phyloP scores from a whole-genome alignment of 2,329 filamentous ascomycete species.

The Taxawa tesnikishii region DNA sequence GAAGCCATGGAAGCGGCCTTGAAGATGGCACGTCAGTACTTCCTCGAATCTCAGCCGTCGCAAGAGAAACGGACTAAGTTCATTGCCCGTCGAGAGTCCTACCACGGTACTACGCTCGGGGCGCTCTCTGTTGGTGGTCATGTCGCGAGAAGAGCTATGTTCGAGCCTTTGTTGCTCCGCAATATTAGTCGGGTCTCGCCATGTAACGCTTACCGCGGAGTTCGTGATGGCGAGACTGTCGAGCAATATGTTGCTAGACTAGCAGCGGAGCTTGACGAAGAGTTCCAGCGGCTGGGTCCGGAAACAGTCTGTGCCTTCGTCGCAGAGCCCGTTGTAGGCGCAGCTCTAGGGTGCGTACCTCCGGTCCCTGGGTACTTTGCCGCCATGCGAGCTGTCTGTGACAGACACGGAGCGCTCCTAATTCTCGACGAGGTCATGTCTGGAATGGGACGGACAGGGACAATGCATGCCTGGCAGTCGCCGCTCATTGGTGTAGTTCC shows the following conservation, averaged over 20 bases:
- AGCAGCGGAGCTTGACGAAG: slow-evolving; percentile 51
- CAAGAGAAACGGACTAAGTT: slow-evolving; percentile 46
- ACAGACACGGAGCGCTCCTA: slow-evolving; percentile 59
- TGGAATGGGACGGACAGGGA: slow-evolving; percentile 47
- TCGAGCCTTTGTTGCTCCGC: slow-evolving; percentile 44
- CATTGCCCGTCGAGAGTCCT: slow-evolving; percentile 53
- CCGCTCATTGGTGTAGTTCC: slow-evolving; percentile 40
- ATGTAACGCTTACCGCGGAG: slow-evolving; percentile 53
- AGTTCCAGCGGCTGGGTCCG: slow-evolving; percentile 52
- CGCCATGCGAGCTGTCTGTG: slow-evolving; percentile 56
- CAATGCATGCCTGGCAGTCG: slow-evolving; percentile 50
- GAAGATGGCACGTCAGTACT: slow-evolving; percentile 57
- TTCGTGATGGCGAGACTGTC: slow-evolving; percentile 38
- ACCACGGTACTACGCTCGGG: slow-evolving; percentile 60
- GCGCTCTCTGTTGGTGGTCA: slow-evolving; percentile 55
- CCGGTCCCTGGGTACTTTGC: slow-evolving; percentile 55
- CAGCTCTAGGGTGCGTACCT: slow-evolving; percentile 57
- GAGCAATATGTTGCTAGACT: slow-evolving; percentile 49
- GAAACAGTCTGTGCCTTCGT: slow-evolving; percentile 60
- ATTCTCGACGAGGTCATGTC: slow-evolving; percentile 73
- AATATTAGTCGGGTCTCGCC: slow-evolving; percentile 52
- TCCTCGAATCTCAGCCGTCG: slow-evolving; percentile 39
- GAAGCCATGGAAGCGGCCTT: slow-evolving; percentile 58
- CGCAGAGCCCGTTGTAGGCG: slow-evolving; percentile 60
- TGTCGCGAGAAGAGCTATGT: slow-evolving; percentile 45